These are phyloP conservation scores for Luzula sylvatica DNA, from an alignment of 176 grass and related monocot genomes.

Conservation along the genomic window DNA sequence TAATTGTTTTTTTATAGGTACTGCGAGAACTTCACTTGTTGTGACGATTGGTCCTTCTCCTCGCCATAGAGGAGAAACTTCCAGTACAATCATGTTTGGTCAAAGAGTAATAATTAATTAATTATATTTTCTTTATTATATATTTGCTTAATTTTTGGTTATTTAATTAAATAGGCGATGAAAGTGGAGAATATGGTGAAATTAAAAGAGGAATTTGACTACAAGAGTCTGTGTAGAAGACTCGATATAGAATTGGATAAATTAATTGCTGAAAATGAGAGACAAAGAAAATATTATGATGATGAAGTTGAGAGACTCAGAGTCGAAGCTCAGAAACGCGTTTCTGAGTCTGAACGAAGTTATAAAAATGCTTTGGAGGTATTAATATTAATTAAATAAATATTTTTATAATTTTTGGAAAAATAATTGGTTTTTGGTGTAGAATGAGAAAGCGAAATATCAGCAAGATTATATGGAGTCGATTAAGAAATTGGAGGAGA, in stretches of 20 bases:
- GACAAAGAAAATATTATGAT: constrained; percentile 80
- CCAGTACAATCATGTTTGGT: constrained; percentile 99
- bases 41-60: constrained; percentile 98
- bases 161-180: constrained; percentile 67
- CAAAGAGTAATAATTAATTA: constrained; percentile 90
- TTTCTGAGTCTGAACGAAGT: constrained; percentile 64
- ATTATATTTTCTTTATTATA: constrained; percentile 8
- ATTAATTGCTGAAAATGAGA: constrained; percentile 92
- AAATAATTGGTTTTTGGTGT: constrained; percentile 9
- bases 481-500: constrained; percentile 85
- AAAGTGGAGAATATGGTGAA: constrained; percentile 99
- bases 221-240: constrained; percentile 95
- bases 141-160: constrained; percentile 4
- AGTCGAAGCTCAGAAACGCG: constrained; percentile 57
- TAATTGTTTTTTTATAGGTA: constrained; percentile 50
- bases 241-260: constrained; percentile 95
- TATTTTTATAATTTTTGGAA: constrained; percentile 4
- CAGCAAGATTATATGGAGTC: constrained; percentile 96
- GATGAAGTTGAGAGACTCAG: constrained; percentile 89
- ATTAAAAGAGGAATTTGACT: constrained; percentile 99
- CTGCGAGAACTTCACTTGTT: constrained; percentile 95
- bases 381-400: constrained; percentile 20
- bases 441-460: constrained; percentile 81
- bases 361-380: constrained; percentile 69
- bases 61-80: constrained; percentile 90